Evolutionary conservation across 1,284 basidiomycete species (phyloP).

Genomic region (Erythrobasidium hasegawianum): DNA sequence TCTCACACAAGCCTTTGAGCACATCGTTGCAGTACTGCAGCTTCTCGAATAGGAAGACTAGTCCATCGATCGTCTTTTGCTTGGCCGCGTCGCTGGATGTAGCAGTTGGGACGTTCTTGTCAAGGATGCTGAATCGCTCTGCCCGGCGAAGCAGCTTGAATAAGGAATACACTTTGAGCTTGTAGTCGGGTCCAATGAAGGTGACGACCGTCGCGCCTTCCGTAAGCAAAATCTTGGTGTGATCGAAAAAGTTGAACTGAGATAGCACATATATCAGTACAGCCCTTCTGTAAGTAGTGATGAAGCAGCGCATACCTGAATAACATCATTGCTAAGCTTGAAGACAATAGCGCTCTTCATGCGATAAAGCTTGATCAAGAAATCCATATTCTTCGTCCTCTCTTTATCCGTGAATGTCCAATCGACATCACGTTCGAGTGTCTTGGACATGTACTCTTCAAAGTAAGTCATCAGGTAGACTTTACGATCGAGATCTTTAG

Average conservation of each 20-base stretch:
- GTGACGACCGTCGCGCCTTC: slow-evolving; percentile 72
- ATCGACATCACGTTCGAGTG: slow-evolving; percentile 71
- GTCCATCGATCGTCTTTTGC: slow-evolving; percentile 59
- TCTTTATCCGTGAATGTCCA: slow-evolving; percentile 71
- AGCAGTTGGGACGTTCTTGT: slow-evolving; percentile 44
- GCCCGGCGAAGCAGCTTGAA: slow-evolving; percentile 65
- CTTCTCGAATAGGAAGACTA: slow-evolving; percentile 60
- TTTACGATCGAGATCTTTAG: slow-evolving; percentile 70
- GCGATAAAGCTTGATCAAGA: slow-evolving; percentile 89
- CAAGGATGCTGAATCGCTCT: slow-evolving; percentile 46
- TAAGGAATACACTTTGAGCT: slow-evolving; percentile 69
- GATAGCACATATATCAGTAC: not conserved
- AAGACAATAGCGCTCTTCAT: slow-evolving; percentile 97
- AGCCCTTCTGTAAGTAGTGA: not conserved
- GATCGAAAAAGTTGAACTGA: slow-evolving; percentile 98
- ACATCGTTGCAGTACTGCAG: slow-evolving; percentile 78
- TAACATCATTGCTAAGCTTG: slow-evolving; percentile 84
- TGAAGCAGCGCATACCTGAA: slow-evolving; percentile 63
- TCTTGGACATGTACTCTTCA: slow-evolving; percentile 84
- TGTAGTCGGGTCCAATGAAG: slow-evolving; percentile 84
- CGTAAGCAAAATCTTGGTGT: slow-evolving; percentile 88
- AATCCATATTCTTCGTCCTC: slow-evolving; percentile 77
- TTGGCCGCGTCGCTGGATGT: slow-evolving; percentile 54
- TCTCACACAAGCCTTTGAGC: slow-evolving; percentile 47
- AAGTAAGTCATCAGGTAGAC: slow-evolving; percentile 88